phyloP scores from a whole-genome alignment of 257 asterid species.

The Anisodus tanguticus region DNA sequence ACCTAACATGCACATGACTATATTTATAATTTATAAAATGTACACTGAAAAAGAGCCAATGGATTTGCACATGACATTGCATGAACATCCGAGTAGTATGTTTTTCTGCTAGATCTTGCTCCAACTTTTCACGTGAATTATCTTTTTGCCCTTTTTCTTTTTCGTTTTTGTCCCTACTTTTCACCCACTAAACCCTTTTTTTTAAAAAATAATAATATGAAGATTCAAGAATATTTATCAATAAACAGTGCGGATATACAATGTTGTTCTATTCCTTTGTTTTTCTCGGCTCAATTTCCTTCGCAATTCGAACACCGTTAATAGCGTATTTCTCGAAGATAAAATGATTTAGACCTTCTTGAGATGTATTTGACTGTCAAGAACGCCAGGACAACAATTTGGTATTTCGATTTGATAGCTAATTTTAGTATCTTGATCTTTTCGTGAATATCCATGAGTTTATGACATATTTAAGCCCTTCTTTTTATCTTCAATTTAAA shows the following conservation, averaged over 20 bases:
- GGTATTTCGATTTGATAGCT: too few species aligned
- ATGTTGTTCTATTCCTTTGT: neutral
- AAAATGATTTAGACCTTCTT: too few species aligned
- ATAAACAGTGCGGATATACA: too few species aligned
- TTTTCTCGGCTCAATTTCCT: too few species aligned
- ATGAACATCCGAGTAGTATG: conserved; percentile 29
- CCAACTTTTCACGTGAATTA: conserved; percentile 24
- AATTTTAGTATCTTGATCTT: too few species aligned
- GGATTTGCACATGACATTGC: conserved; percentile 29
- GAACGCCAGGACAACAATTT: too few species aligned
- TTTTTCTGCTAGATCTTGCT: conserved; percentile 27
- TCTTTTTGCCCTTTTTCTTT: neutral
- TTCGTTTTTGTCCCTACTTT: neutral
- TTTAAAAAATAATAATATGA: too few species aligned
- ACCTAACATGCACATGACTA: conserved; percentile 18
- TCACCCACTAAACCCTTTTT: neutral
- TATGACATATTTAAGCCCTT: neutral
- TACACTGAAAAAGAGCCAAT: neutral
- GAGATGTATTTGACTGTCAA: too few species aligned
- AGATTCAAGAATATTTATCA: too few species aligned
- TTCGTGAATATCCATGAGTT: too few species aligned
- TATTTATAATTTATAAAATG: neutral
- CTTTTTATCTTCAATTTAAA: neutral
- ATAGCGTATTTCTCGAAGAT: too few species aligned
- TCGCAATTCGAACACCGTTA: too few species aligned